These are phyloP conservation scores for Drechslerella coelobrocha DNA, from an alignment of 2,329 filamentous ascomycete genomes.

Conservation along the genomic window DNA sequence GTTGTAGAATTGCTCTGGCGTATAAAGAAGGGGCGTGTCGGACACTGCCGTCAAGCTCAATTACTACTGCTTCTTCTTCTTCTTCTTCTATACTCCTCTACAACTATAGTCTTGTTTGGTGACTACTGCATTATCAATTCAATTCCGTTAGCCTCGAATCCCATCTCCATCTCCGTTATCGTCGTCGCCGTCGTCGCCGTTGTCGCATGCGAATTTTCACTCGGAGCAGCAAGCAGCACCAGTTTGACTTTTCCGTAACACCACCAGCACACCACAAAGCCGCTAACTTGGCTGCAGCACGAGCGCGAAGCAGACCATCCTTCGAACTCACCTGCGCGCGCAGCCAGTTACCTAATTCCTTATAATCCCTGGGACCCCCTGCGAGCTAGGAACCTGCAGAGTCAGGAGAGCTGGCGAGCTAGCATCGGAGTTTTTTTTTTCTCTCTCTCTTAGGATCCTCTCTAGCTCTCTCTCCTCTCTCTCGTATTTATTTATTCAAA, in stretches of 20 bases:
- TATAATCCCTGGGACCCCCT: not conserved
- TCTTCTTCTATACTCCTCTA: too few species aligned
- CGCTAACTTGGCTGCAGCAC: too few species aligned
- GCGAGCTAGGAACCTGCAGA: conserved; percentile 4
- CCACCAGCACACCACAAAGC: conserved; percentile 48
- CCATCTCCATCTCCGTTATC: too few species aligned
- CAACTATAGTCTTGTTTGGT: too few species aligned
- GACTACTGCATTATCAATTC: too few species aligned
- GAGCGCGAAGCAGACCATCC: too few species aligned
- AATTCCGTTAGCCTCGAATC: too few species aligned
- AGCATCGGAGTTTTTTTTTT: conserved; percentile 5
- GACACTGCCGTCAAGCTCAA: too few species aligned
- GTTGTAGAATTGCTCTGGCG: not conserved
- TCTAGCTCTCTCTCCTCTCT: conserved; percentile 37
- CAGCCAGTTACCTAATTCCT: not conserved
- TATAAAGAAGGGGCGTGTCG: conserved; percentile 16
- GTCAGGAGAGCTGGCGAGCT: conserved; percentile 19
- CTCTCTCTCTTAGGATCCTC: conserved; percentile 24
- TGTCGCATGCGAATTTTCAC: too few species aligned
- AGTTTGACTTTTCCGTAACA: too few species aligned
- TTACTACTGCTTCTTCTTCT: too few species aligned
- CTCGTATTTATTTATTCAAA: conserved; percentile 40
- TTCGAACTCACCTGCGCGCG: not conserved
- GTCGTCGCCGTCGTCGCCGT: not conserved
- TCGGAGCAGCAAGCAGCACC: too few species aligned